Evolutionary conservation across 108 stramenopile species (phyloP).

Genomic region (Craspedostauros australis): DNA sequence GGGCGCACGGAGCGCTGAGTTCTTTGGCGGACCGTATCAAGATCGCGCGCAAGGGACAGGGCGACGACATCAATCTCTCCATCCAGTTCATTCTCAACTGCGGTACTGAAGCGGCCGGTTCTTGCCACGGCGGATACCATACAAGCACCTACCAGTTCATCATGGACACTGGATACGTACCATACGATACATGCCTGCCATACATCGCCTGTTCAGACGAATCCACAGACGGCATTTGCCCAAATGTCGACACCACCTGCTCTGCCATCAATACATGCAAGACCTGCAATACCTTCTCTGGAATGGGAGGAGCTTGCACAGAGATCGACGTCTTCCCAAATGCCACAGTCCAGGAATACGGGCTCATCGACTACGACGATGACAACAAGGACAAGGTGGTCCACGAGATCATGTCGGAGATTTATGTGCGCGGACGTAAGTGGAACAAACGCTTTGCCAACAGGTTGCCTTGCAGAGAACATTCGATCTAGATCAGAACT

Average conservation of each 20-base stretch:
- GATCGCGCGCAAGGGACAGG: constrained; percentile 58
- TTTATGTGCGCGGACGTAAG: constrained; percentile 86
- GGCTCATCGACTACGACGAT: constrained; percentile 57
- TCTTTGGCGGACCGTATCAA: constrained; percentile 88
- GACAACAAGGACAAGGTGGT: constrained; percentile 34
- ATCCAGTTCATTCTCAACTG: constrained; percentile 86
- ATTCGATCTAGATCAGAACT: too few relatives aligned
- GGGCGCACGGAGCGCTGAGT: constrained; percentile 85
- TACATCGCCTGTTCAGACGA: constrained; percentile 81
- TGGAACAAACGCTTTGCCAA: too few relatives aligned
- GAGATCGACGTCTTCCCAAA: constrained; percentile 86
- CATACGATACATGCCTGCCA: constrained; percentile 55
- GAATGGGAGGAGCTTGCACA: constrained; percentile 70
- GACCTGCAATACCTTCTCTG: constrained; percentile 77
- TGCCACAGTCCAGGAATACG: constrained; percentile 88
- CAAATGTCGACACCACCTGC: constrained; percentile 73
- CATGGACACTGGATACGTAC: constrained; percentile 50
- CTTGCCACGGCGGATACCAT: constrained; percentile 88
- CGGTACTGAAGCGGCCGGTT: constrained; percentile 66
- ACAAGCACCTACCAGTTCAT: constrained; percentile 69
- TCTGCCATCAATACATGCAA: constrained; percentile 61
- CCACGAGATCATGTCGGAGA: constrained; percentile 70
- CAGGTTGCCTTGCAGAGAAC: too few relatives aligned
- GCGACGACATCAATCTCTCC: constrained; percentile 66
- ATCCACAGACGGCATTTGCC: constrained; percentile 79